Evolutionary conservation across 768 basidiomycete species (phyloP).

Genomic region (Rhizopogon vinicolor): DNA sequence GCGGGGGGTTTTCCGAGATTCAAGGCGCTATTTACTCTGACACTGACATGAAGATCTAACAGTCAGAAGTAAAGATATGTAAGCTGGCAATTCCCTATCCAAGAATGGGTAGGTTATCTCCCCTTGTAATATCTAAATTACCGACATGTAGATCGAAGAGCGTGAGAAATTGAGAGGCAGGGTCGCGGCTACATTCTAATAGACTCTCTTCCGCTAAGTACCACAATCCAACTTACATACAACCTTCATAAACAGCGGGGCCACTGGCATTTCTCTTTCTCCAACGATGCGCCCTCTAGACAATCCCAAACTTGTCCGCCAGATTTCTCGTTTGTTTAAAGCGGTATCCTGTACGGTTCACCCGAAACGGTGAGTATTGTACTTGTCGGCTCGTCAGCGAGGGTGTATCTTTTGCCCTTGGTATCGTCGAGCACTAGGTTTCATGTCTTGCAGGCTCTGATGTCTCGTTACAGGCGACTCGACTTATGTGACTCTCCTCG

Average conservation of each 20-base stretch:
- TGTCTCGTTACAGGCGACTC: conserved; percentile 3
- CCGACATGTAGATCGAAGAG: neutral
- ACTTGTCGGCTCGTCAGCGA: neutral
- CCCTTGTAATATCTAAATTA: too few relatives aligned
- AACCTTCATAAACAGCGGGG: neutral
- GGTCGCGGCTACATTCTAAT: neutral
- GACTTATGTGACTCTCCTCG: conserved; percentile 2
- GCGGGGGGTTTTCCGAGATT: too few relatives aligned
- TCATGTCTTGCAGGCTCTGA: neutral
- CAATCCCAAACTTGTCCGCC: conserved; percentile 10
- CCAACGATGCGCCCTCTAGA: conserved; percentile 11
- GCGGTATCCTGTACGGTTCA: conserved; percentile 14
- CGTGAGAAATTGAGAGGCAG: neutral
- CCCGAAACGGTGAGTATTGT: conserved; percentile 14
- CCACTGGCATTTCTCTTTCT: neutral
- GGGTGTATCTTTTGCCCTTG: neutral
- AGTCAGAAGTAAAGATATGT: too few relatives aligned
- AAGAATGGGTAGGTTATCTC: too few relatives aligned
- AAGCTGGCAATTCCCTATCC: too few relatives aligned
- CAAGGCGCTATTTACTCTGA: too few relatives aligned
- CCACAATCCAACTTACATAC: neutral
- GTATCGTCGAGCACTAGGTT: neutral
- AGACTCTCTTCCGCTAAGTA: too few relatives aligned
- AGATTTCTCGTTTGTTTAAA: conserved; percentile 13
- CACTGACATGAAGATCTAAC: too few relatives aligned